phyloP scores from a whole-genome alignment of 441 rosid species.

The Populus hybrid region DNA sequence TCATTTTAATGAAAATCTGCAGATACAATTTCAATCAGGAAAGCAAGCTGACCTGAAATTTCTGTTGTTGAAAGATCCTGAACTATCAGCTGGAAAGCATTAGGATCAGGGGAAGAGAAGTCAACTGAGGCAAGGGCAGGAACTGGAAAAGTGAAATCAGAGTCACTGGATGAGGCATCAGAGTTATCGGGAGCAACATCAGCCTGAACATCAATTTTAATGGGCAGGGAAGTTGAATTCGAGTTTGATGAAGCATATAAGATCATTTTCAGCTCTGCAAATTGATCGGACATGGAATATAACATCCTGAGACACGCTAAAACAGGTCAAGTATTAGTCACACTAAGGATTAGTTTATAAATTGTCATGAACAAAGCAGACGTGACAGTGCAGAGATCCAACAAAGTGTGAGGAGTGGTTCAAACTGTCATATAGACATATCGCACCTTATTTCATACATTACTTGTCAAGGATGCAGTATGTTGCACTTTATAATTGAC shows the following conservation, averaged over 20 bases:
- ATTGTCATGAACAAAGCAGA: not conserved
- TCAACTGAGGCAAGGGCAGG: conserved; percentile 35
- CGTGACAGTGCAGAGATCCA: not conserved
- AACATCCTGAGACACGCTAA: conserved; percentile 91
- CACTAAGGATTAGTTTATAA: conserved; percentile 15
- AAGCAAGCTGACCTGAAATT: conserved; percentile 50
- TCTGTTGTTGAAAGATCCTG: conserved; percentile 58
- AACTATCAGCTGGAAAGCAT: conserved; percentile 44
- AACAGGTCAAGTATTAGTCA: conserved; percentile 58
- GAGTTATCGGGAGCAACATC: conserved; percentile 54
- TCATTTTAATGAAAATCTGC: not conserved
- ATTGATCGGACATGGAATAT: conserved; percentile 79
- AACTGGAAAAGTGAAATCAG: conserved; percentile 63
- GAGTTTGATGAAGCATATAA: conserved; percentile 54
- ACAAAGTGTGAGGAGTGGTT: not conserved
- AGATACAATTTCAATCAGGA: conserved; percentile 10
- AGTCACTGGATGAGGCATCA: conserved; percentile 62
- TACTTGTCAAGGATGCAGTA: conserved; percentile 1
- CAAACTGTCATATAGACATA: not conserved
- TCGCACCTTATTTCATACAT: not conserved
- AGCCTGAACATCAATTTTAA: conserved; percentile 40
- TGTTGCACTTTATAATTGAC: not conserved
- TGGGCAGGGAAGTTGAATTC: conserved; percentile 39
- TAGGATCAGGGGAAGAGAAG: conserved; percentile 30
- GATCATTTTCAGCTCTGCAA: conserved; percentile 72